Evolutionary conservation across 2,329 filamentous ascomycete species (phyloP).

Genomic region (Ascochyta clinopodiicola): DNA sequence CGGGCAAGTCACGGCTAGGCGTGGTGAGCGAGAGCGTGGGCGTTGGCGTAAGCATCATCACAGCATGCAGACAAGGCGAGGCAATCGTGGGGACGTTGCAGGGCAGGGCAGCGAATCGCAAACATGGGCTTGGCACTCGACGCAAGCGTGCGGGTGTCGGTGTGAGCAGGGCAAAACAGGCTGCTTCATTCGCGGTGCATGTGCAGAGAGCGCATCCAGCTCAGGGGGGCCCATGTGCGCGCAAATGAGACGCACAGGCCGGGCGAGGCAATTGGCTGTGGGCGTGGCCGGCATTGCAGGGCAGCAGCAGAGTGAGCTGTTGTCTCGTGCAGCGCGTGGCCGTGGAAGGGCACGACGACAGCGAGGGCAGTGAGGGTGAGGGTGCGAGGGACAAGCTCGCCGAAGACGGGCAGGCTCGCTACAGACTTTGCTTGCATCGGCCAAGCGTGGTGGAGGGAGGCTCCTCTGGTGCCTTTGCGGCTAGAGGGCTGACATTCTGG

Average conservation of each 20-base stretch:
- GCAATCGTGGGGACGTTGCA: conserved; percentile 8
- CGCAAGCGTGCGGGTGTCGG: conserved; percentile 19
- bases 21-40: neutral
- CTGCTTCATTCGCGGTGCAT: conserved; percentile 28
- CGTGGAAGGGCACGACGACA: neutral
- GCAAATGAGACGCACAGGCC: conserved; percentile 42
- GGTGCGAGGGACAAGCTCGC: neutral
- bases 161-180: conserved; percentile 12
- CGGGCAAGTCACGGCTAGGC: no score
- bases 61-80: neutral
- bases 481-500: conserved; percentile 11
- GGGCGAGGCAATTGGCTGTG: conserved; percentile 18
- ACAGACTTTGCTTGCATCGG: conserved; percentile 9
- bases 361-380: neutral
- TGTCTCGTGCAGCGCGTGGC: conserved; percentile 21
- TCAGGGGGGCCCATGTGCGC: conserved; percentile 28
- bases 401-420: conserved; percentile 12
- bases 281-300: no score
- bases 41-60: neutral
- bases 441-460: conserved; percentile 16
- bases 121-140: conserved; percentile 5
- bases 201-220: conserved; percentile 8
- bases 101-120: conserved; percentile 9
- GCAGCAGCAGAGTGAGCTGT: conserved; percentile 7
- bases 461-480: conserved; percentile 6